Evolutionary conservation across 306 rosid species (phyloP).

Genomic region (Pterocarpus macrocarpus): DNA sequence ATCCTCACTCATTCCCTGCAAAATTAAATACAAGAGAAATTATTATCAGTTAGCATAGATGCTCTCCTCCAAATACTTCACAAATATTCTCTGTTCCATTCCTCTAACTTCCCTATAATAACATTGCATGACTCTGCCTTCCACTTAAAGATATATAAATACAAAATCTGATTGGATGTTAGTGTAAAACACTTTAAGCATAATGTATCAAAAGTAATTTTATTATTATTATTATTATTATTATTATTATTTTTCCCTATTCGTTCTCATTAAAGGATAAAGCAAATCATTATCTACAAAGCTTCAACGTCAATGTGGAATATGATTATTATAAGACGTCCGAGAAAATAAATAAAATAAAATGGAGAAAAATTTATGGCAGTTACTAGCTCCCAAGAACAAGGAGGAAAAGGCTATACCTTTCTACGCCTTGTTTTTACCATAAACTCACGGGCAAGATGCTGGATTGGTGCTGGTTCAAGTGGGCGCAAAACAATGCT

Average conservation of each 20-base stretch:
- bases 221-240: not conserved
- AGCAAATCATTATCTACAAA: not conserved
- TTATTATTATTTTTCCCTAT: too few relatives aligned
- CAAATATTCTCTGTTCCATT: not conserved
- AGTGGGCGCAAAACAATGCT: constrained; percentile 95
- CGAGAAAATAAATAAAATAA: not conserved
- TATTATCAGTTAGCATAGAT: constrained; percentile 11
- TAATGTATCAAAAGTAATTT: too few relatives aligned
- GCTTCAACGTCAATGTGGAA: not conserved
- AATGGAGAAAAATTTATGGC: not conserved
- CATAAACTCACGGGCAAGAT: constrained; percentile 99
- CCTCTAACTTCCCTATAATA: constrained; percentile 15
- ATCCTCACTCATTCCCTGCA: constrained; percentile 98
- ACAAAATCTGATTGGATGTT: too few relatives aligned
- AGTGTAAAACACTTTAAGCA: too few relatives aligned
- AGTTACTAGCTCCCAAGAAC: constrained; percentile 1
- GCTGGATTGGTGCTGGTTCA: constrained; percentile 98
- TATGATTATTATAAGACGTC: not conserved
- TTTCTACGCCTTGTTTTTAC: constrained; percentile 98
- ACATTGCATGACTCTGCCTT: not conserved
- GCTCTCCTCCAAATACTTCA: constrained; percentile 8
- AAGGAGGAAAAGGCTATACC: constrained; percentile 57
- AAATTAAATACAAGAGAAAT: constrained; percentile 38
- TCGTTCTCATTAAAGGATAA: not conserved
- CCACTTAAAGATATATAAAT: too few relatives aligned